Conservation (phyloP, 768 basidiomycete genomes). For the Mycena pura region DNA sequence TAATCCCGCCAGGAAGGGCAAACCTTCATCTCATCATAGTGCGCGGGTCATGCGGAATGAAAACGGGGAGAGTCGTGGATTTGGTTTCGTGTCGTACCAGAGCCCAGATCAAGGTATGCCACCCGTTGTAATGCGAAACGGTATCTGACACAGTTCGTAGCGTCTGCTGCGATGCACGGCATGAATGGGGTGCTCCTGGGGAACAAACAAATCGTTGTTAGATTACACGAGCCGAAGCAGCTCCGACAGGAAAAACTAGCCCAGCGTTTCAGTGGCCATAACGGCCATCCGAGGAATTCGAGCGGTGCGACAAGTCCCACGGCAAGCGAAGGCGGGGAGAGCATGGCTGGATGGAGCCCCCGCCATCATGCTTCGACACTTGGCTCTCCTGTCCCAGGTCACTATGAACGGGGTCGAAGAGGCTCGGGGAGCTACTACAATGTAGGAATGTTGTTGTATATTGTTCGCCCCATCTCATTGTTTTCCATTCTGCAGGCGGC, state of each 20-base stretch:
- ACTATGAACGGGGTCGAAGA: slow-evolving; percentile 70
- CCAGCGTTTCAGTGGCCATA: slow-evolving; percentile 74
- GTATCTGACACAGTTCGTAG: slow-evolving; percentile 44
- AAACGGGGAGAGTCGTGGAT: slow-evolving; percentile 79
- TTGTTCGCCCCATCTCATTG: slow-evolving; percentile 16
- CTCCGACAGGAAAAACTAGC: slow-evolving; percentile 90
- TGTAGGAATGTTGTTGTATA: slow-evolving; percentile 45
- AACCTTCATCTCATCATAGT: slow-evolving; percentile 45
- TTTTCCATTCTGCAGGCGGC: slow-evolving; percentile 65
- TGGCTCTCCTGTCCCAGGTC: slow-evolving; percentile 60
- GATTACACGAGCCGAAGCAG: slow-evolving; percentile 91
- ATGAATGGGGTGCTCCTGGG: slow-evolving; percentile 84
- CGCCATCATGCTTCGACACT: slow-evolving; percentile 59
- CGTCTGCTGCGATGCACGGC: slow-evolving; percentile 71
- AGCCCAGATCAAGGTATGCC: slow-evolving; percentile 77
- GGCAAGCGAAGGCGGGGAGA: slow-evolving; percentile 82
- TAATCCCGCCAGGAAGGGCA: neutral
- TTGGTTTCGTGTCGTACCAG: slow-evolving; percentile 91
- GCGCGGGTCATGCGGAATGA: slow-evolving; percentile 94
- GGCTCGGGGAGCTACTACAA: slow-evolving; percentile 90
- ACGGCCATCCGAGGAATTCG: slow-evolving; percentile 79
- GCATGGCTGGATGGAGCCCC: slow-evolving; percentile 78
- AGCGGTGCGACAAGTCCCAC: slow-evolving; percentile 89
- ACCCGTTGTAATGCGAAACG: neutral
- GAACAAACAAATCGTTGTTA: slow-evolving; percentile 80